Conservation (phyloP, 306 rosid genomes). For the Mimosa pudica region DNA sequence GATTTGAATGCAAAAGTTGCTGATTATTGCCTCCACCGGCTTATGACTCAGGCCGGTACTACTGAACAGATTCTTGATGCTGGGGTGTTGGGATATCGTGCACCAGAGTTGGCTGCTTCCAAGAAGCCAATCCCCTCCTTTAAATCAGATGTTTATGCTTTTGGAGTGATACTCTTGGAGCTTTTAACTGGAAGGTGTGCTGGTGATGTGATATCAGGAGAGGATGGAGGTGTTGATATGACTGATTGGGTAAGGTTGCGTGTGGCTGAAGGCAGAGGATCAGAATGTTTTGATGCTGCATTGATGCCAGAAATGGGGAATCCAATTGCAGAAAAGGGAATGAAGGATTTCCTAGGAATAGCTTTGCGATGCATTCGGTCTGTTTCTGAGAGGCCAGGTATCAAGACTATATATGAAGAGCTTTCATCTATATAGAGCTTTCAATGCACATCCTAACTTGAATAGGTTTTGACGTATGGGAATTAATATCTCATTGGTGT, state of each 20-base stretch:
- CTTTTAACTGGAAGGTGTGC: constrained; percentile 96
- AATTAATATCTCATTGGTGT: constrained; percentile 76
- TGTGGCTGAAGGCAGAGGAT: constrained; percentile 80
- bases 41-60: constrained; percentile 97
- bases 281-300: constrained; percentile 79
- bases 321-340: constrained; percentile 80
- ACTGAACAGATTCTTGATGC: constrained; percentile 95
- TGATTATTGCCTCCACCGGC: constrained; percentile 99
- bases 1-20: constrained; percentile 90
- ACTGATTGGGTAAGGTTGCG: constrained; percentile 87
- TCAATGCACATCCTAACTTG: constrained; percentile 35
- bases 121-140: constrained; percentile 96
- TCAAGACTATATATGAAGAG: constrained; percentile 93
- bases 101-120: constrained; percentile 93
- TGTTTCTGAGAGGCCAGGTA: constrained; percentile 88
- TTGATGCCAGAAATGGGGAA: constrained; percentile 66
- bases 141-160: constrained; percentile 96
- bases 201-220: constrained; percentile 88
- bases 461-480: constrained; percentile 47
- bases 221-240: constrained; percentile 82
- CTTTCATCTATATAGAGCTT: constrained; percentile 88
- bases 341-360: constrained; percentile 88
- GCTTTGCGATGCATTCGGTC: constrained; percentile 77
- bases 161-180: constrained; percentile 86
- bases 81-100: constrained; percentile 89